These are phyloP conservation scores for Lomentospora prolificans DNA, from an alignment of 2,329 filamentous ascomycete species.

Conservation along the genomic window DNA sequence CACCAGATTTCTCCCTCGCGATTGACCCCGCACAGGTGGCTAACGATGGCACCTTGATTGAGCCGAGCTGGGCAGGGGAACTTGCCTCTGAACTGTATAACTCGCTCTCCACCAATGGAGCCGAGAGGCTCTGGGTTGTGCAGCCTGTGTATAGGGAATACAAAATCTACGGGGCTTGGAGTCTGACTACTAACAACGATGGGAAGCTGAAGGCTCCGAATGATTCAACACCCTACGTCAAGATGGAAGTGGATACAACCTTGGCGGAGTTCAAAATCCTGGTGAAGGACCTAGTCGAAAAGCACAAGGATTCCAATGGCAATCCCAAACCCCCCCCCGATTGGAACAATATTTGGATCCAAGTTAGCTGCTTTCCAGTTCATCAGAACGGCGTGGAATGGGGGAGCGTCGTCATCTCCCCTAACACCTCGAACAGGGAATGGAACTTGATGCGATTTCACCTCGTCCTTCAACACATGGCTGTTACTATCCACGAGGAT, in stretches of 20 bases:
- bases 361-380: background rate
- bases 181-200: background rate
- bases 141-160: background rate
- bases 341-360: background rate
- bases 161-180: background rate
- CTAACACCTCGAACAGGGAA: background rate
- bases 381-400: background rate
- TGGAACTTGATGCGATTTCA: background rate
- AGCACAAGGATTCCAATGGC: background rate
- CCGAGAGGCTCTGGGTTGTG: background rate
- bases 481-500: background rate
- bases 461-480: background rate
- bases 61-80: background rate
- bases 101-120: background rate
- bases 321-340: background rate
- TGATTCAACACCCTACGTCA: background rate
- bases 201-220: background rate
- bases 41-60: background rate
- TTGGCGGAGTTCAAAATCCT: background rate
- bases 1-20: background rate
- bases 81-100: background rate
- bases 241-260: background rate
- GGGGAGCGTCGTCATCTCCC: background rate
- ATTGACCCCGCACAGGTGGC: background rate
- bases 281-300: background rate